phyloP scores from a whole-genome alignment of 176 grass and related monocot species.

The Rhynchospora pubera region DNA sequence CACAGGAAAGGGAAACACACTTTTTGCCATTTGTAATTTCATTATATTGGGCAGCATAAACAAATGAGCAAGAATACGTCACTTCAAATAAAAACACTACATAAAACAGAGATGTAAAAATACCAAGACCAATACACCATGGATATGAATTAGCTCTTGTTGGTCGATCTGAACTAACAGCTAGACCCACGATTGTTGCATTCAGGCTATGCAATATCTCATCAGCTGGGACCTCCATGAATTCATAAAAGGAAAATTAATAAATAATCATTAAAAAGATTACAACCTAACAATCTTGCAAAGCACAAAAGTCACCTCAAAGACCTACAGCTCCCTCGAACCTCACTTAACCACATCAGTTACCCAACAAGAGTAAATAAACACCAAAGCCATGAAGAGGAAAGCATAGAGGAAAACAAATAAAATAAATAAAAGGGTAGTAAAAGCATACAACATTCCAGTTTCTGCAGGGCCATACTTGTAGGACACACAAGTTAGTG shows the following conservation, averaged over 20 bases:
- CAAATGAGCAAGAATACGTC: background rate
- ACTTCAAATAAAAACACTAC: background rate
- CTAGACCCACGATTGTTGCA: constrained; percentile 77
- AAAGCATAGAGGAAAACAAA: background rate
- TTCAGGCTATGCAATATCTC: constrained; percentile 80
- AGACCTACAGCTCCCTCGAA: background rate
- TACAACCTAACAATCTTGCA: background rate
- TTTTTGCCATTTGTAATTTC: background rate
- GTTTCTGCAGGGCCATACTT: background rate
- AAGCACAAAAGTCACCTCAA: background rate
- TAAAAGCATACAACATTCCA: background rate
- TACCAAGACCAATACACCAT: constrained; percentile 80
- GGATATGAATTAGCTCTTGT: constrained; percentile 28
- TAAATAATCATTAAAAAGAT: background rate
- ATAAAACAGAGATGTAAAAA: constrained; percentile 11
- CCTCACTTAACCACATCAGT: background rate
- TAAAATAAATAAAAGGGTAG: background rate
- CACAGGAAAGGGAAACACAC: background rate
- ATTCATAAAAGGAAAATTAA: constrained; percentile 3
- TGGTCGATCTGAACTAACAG: constrained; percentile 37
- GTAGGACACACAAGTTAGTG: background rate
- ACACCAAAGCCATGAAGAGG: background rate
- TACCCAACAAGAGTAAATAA: background rate
- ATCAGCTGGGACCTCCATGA: constrained; percentile 52
- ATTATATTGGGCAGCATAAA: background rate